These are phyloP conservation scores for Serpula lacrymans DNA, from an alignment of 768 basidiomycete species.

Conservation along the genomic window DNA sequence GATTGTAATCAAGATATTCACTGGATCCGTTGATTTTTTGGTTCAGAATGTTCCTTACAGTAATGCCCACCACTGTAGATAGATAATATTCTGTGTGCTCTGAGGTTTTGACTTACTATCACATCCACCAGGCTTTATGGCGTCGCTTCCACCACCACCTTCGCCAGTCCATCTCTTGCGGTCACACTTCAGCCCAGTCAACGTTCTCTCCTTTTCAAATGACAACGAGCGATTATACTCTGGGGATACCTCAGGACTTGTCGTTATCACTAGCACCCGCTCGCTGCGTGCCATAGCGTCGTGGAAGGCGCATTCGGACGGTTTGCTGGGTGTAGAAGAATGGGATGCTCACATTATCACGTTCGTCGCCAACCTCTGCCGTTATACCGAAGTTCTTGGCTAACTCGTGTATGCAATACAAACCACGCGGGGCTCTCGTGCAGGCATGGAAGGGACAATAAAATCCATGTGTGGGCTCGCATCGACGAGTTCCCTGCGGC, in stretches of 20 bases:
- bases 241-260: conserved; percentile 76
- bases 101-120: no score
- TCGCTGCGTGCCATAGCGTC: conserved; percentile 67
- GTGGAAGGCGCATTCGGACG: conserved; percentile 80
- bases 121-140: no score
- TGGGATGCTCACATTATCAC: conserved; percentile 67
- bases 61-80: no score
- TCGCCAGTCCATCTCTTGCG: conserved; percentile 75
- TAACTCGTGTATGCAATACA: no score
- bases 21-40: background rate
- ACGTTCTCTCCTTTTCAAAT: conserved; percentile 55
- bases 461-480: conserved; percentile 70
- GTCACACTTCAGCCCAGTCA: conserved; percentile 63
- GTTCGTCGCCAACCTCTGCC: conserved; percentile 45
- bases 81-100: no score
- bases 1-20: no score
- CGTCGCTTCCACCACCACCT: conserved; percentile 36
- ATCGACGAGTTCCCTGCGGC: conserved; percentile 42
- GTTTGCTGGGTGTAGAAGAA: conserved; percentile 77
- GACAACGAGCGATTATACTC: conserved; percentile 85
- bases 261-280: conserved; percentile 72
- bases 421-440: no score
- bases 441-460: conserved; percentile 86
- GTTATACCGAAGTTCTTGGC: background rate
- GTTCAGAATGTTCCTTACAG: no score